A percentile compares a stretch with the other conserved stretches of the same genome.
These are phyloP conservation scores for Cryptococcus hybrid DNA, from an alignment of 1,284 basidiomycete genomes.

Conservation along the genomic window DNA sequence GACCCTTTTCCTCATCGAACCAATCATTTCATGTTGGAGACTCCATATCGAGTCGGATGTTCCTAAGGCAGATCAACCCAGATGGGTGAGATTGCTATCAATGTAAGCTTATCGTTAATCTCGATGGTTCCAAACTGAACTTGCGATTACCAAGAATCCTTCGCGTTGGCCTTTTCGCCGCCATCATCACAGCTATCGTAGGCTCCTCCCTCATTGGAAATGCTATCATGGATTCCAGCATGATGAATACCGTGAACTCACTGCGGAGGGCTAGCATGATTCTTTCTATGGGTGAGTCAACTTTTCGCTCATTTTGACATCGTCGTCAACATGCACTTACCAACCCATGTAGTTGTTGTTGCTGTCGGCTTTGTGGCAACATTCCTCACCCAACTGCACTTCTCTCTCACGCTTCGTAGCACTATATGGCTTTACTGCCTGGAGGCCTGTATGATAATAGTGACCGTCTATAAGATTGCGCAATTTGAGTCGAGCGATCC, in stretches of 20 bases:
- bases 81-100: constrained; percentile 16
- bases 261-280: constrained; percentile 21
- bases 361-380: constrained; percentile 13
- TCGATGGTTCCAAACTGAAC: not conserved
- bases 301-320: not conserved
- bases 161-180: constrained; percentile 14
- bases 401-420: constrained; percentile 7
- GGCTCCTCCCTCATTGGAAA: constrained; percentile 15
- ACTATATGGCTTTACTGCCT: constrained; percentile 9
- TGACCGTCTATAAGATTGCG: constrained; percentile 13
- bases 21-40: constrained; percentile 26
- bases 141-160: constrained; percentile 3
- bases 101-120: constrained; percentile 1
- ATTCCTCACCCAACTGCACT: constrained; percentile 12
- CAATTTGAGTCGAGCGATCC: constrained; percentile 3
- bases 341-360: constrained; percentile 12
- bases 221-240: constrained; percentile 9
- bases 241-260: constrained; percentile 13
- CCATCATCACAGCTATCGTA: constrained; percentile 24
- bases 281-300: constrained; percentile 23
- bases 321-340: not conserved
- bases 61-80: constrained; percentile 10
- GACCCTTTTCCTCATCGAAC: constrained; percentile 35
- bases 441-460: constrained; percentile 3
- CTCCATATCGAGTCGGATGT: constrained; percentile 21